These are phyloP conservation scores for Alloascoidea africana DNA, from an alignment of 805 yeast species.

Conservation along the genomic window DNA sequence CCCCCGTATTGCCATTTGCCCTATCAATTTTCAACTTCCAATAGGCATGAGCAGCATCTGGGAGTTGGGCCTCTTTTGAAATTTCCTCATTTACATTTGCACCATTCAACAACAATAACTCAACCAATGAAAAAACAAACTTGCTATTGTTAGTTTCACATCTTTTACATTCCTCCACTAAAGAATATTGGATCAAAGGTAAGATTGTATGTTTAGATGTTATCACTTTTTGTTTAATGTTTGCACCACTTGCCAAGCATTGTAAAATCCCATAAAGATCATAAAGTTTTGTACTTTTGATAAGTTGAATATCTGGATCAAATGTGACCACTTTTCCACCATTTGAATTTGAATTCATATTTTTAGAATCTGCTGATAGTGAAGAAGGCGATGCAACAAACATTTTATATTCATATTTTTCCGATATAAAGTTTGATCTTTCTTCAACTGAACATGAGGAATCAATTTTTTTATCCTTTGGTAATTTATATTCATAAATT, in stretches of 20 bases:
- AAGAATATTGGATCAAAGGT: conserved; percentile 13
- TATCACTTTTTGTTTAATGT: conserved; percentile 25
- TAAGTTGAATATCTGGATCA: conserved; percentile 22
- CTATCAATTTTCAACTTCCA: conserved; percentile 32
- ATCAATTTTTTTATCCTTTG: conserved; percentile 16
- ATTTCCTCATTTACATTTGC: conserved; percentile 25
- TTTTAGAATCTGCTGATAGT: conserved; percentile 6
- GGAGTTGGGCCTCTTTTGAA: conserved; percentile 21
- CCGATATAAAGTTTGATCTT: conserved; percentile 42
- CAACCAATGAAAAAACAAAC: conserved; percentile 32
- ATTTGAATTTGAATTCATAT: too few species aligned
- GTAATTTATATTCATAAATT: conserved; percentile 37
- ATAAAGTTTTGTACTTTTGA: conserved; percentile 38
- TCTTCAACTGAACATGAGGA: conserved; percentile 25
- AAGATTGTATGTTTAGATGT: conserved; percentile 12
- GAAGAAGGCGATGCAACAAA: too few species aligned
- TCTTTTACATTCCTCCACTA: conserved; percentile 32
- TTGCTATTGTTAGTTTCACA: conserved; percentile 22
- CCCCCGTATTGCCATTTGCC: neutral
- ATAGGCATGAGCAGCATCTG: conserved; percentile 32
- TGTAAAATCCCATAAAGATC: conserved; percentile 28
- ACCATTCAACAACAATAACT: conserved; percentile 43
- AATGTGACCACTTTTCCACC: too few species aligned
- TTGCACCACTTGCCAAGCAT: conserved; percentile 32
- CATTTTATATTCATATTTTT: conserved; percentile 45